These are phyloP conservation scores for Symbiodinium pilosum DNA, from an alignment of 73 alveolate species.

Conservation along the genomic window DNA sequence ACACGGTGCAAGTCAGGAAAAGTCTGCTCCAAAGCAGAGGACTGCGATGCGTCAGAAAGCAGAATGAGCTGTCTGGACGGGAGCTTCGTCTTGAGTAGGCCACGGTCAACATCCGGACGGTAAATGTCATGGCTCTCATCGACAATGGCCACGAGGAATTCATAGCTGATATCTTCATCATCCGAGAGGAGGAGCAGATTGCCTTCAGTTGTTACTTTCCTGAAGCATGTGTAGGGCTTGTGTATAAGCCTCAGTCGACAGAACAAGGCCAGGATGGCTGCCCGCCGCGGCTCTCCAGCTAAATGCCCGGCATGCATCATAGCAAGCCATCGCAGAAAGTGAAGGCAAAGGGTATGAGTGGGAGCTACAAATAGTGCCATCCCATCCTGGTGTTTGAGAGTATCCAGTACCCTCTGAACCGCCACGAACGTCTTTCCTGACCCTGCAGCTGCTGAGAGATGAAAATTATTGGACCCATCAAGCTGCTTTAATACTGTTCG, in stretches of 20 bases:
- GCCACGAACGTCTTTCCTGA: slow-evolving; percentile 28
- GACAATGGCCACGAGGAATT: background rate
- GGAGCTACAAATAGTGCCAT: background rate
- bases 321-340: background rate
- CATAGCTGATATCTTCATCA: no score
- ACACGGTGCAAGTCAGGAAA: background rate
- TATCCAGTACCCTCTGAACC: background rate
- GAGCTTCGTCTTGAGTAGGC: background rate
- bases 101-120: background rate
- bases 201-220: no score
- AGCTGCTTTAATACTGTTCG: background rate
- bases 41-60: slow-evolving; percentile 19
- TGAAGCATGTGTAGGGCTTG: no score
- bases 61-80: background rate
- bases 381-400: background rate
- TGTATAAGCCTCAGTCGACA: no score
- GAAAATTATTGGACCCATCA: background rate
- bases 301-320: background rate
- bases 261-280: no score
- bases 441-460: slow-evolving; percentile 15
- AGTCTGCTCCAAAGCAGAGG: background rate
- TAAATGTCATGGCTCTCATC: background rate
- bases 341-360: background rate
- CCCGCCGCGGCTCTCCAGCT: no score
- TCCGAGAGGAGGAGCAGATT: no score